Evolutionary conservation across 2,329 filamentous ascomycete species (phyloP).

Genomic region (Hypocreales sp.): DNA sequence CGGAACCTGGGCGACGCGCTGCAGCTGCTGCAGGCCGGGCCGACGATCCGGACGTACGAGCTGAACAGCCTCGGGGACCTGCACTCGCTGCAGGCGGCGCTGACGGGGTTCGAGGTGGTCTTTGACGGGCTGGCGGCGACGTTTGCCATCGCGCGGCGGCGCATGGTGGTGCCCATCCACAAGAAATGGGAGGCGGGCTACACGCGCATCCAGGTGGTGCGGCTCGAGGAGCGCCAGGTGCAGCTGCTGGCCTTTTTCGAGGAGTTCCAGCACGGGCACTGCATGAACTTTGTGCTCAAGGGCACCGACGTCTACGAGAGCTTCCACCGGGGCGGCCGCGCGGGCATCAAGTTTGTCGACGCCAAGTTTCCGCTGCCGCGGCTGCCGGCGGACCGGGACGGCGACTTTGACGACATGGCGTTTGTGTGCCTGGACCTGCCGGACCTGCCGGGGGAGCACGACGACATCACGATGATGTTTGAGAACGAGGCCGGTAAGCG

Average conservation of each 20-base stretch:
- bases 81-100: slow-evolving; percentile 61
- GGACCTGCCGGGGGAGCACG: slow-evolving; percentile 82
- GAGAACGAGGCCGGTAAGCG: slow-evolving; percentile 58
- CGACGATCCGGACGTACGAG: slow-evolving; percentile 57
- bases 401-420: slow-evolving; percentile 42
- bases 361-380: slow-evolving; percentile 79
- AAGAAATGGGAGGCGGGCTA: slow-evolving; percentile 85
- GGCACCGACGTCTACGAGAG: slow-evolving; percentile 70
- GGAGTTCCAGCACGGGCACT: slow-evolving; percentile 72
- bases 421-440: slow-evolving; percentile 79
- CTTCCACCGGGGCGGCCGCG: slow-evolving; percentile 47
- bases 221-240: slow-evolving; percentile 52
- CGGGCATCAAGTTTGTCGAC: slow-evolving; percentile 66
- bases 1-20: slow-evolving; percentile 50
- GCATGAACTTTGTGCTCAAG: slow-evolving; percentile 80
- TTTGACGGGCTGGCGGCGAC: slow-evolving; percentile 58
- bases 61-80: slow-evolving; percentile 54
- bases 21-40: slow-evolving; percentile 36
- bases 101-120: slow-evolving; percentile 66
- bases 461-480: slow-evolving; percentile 78
- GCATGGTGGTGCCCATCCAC: slow-evolving; percentile 84
- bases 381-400: slow-evolving; percentile 32
- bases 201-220: slow-evolving; percentile 65
- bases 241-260: slow-evolving; percentile 80
- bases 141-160: slow-evolving; percentile 68